Evolutionary conservation across 2,329 filamentous ascomycete genomes (phyloP).

Genomic region (Ophiostoma sp.): DNA sequence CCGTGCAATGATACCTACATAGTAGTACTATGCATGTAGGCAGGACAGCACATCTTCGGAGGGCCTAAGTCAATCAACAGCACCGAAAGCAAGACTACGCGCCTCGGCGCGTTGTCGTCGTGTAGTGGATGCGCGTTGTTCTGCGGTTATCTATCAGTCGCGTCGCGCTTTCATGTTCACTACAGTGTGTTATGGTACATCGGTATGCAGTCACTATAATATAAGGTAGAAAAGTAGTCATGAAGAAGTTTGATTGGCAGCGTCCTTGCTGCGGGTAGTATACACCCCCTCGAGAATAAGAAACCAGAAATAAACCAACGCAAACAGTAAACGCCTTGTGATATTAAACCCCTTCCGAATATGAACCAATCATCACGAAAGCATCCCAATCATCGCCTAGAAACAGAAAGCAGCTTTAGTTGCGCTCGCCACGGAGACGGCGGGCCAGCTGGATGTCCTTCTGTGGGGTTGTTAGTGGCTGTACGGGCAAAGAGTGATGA

Average conservation of each 20-base stretch:
- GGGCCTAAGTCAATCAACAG: too few species aligned
- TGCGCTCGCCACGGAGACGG: conserved; percentile 88
- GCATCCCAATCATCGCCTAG: conserved; percentile 35
- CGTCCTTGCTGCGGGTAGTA: conserved; percentile 34
- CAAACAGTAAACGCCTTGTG: conserved; percentile 40
- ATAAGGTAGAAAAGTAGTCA: not conserved
- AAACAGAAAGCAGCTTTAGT: conserved; percentile 51
- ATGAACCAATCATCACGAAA: conserved; percentile 38
- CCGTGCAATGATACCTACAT: not conserved
- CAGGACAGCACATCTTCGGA: not conserved
- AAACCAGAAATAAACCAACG: conserved; percentile 34
- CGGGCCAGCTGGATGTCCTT: conserved; percentile 98
- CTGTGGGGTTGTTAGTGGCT: conserved; percentile 39
- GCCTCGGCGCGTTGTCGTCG: not conserved
- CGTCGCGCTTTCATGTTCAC: not conserved
- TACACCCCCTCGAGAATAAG: conserved; percentile 40
- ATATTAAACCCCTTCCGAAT: conserved; percentile 37
- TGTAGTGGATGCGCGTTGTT: not conserved
- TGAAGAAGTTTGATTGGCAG: conserved; percentile 24
- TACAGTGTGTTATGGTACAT: not conserved
- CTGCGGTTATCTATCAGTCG: not conserved
- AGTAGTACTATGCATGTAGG: not conserved
- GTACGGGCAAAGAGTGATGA: not conserved
- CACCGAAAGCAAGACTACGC: not conserved
- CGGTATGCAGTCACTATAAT: not conserved